Evolutionary conservation across 768 basidiomycete genomes (phyloP).

Genomic region (Tephrocybe sp.): DNA sequence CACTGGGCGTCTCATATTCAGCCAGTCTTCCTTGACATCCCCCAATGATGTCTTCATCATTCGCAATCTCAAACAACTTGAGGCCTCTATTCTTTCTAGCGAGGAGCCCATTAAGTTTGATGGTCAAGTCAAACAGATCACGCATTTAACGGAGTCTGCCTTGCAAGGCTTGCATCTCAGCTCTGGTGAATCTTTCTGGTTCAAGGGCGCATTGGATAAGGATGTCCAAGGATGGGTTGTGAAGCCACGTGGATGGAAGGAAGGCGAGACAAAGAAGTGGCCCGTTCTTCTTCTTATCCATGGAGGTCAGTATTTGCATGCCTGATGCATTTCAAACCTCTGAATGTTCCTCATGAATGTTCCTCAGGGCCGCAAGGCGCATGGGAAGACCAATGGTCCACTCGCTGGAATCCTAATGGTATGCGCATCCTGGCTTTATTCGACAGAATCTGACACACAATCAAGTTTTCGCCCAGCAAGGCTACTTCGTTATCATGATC

Average conservation of each 20-base stretch:
- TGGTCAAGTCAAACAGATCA: slow-evolving; percentile 52
- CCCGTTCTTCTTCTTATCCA: slow-evolving; percentile 82
- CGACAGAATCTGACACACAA: background rate
- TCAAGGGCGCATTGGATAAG: slow-evolving; percentile 75
- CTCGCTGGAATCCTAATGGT: slow-evolving; percentile 91
- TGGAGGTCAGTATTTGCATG: slow-evolving; percentile 42
- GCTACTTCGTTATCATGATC: slow-evolving; percentile 84
- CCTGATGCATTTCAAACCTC: background rate
- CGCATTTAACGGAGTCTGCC: slow-evolving; percentile 56
- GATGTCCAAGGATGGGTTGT: slow-evolving; percentile 83
- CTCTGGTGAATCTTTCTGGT: slow-evolving; percentile 82
- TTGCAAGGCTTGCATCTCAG: slow-evolving; percentile 58
- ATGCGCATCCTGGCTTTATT: background rate
- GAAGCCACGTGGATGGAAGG: slow-evolving; percentile 75
- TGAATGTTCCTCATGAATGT: background rate
- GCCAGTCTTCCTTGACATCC: slow-evolving; percentile 67
- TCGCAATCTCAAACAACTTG: slow-evolving; percentile 40
- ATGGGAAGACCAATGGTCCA: slow-evolving; percentile 92
- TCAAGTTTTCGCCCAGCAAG: slow-evolving; percentile 78
- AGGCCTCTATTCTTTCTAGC: slow-evolving; percentile 35
- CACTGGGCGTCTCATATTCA: slow-evolving; percentile 63
- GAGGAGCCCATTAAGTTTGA: slow-evolving; percentile 25
- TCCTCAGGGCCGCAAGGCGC: slow-evolving; percentile 66
- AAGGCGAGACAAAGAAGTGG: slow-evolving; percentile 68
- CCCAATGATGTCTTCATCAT: slow-evolving; percentile 82